Percentiles rank a stretch among this genome's conserved stretches.
These are phyloP conservation scores for Phytophthora cactorum DNA, from an alignment of 352 stramenopile species.

Conservation along the genomic window DNA sequence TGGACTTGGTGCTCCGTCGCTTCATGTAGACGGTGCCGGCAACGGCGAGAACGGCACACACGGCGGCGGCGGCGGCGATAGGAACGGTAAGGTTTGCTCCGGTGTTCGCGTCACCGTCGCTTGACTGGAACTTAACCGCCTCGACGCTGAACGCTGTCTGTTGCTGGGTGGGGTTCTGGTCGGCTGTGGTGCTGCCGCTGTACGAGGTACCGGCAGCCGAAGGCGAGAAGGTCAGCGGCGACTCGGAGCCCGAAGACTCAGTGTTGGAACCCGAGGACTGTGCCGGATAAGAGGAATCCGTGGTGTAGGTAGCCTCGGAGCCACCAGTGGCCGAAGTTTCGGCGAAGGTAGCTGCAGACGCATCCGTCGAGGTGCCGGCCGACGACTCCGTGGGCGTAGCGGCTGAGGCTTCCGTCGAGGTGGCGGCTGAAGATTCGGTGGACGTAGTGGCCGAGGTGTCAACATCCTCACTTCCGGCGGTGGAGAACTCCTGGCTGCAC, in stretches of 20 bases:
- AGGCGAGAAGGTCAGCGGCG: constrained; percentile 45
- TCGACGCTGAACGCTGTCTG: constrained; percentile 43
- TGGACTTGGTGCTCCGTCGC: constrained; percentile 59
- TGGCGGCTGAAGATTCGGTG: background rate
- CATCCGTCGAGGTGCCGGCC: constrained; percentile 1
- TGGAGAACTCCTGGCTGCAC: constrained; percentile 36
- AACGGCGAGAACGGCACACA: constrained; percentile 55
- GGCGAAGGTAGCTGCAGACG: background rate
- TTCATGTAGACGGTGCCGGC: constrained; percentile 70
- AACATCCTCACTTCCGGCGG: constrained; percentile 22
- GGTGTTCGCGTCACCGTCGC: constrained; percentile 12
- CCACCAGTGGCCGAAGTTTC: background rate
- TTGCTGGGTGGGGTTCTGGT: constrained; percentile 15
- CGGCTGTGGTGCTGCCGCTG: constrained; percentile 40
- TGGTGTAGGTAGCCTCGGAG: constrained; percentile 10
- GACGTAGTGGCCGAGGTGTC: constrained; percentile 12
- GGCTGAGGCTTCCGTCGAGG: background rate
- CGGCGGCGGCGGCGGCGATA: constrained; percentile 39
- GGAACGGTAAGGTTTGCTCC: constrained; percentile 15
- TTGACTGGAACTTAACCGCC: constrained; percentile 46
- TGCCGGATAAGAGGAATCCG: constrained; percentile 14
- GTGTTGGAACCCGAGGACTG: background rate
- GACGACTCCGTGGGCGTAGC: constrained; percentile 1
- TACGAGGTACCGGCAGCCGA: constrained; percentile 23
- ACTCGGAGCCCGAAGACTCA: constrained; percentile 23